These are phyloP conservation scores for Camptophora hylomeconis DNA, from an alignment of 2,329 filamentous ascomycete genomes.

Conservation along the genomic window DNA sequence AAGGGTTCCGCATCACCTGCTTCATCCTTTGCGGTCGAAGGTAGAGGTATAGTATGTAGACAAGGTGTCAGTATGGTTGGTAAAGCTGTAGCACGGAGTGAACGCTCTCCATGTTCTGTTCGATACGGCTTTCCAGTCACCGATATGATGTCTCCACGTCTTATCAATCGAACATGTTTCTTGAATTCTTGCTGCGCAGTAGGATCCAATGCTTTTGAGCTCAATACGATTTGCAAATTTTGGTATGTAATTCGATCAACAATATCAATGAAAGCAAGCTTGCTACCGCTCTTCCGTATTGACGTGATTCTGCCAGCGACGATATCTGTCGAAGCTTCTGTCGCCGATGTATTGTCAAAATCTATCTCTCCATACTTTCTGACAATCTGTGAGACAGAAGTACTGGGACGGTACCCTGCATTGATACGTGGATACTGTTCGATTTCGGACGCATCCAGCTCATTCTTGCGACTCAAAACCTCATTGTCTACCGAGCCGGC, in stretches of 20 bases:
- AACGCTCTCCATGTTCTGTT: slow-evolving; percentile 62
- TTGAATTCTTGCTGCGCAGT: slow-evolving; percentile 28
- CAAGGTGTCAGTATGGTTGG: slow-evolving; percentile 65
- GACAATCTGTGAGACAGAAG: no score
- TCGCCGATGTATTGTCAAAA: no score
- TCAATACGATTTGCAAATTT: no score
- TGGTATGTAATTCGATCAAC: no score
- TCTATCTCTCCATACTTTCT: no score
- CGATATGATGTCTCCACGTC: slow-evolving; percentile 75
- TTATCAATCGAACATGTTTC: slow-evolving; percentile 50
- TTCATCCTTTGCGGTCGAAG: slow-evolving; percentile 8
- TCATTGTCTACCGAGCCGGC: no score
- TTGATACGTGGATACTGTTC: no score
- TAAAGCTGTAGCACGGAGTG: slow-evolving; percentile 53
- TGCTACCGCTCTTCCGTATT: slow-evolving; percentile 58
- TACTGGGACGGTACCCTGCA: no score
- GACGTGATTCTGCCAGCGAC: slow-evolving; percentile 59
- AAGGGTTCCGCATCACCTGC: slow-evolving; percentile 47
- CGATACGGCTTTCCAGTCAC: slow-evolving; percentile 57
- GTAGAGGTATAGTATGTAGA: slow-evolving; percentile 64
- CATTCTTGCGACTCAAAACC: no score
- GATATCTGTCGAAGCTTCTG: slow-evolving; percentile 25
- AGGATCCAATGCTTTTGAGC: no score
- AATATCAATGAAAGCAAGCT: slow-evolving; percentile 75
- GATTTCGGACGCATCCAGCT: no score